phyloP scores from a whole-genome alignment of 2,329 filamentous ascomycete species.

The Cladophialophora bantiana region DNA sequence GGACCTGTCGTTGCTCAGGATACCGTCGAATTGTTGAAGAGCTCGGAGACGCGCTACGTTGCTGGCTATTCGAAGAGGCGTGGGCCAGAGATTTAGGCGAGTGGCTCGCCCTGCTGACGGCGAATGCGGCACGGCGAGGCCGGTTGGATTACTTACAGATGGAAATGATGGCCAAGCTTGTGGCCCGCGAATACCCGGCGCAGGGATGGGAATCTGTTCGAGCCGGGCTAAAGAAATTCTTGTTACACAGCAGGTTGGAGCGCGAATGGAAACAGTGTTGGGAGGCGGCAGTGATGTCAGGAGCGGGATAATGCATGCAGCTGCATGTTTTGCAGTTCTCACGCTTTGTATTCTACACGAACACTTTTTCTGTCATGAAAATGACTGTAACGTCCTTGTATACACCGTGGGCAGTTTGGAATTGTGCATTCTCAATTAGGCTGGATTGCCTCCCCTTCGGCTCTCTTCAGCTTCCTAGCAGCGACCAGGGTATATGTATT shows the following conservation, averaged over 20 bases:
- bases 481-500: too few species aligned
- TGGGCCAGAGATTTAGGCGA: conserved; percentile 23
- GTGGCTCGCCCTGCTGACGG: conserved; percentile 28
- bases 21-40: conserved; percentile 26
- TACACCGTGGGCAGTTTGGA: neutral
- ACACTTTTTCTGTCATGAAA: neutral
- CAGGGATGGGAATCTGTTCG: conserved; percentile 23
- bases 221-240: conserved; percentile 15
- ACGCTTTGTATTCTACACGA: neutral
- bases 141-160: conserved; percentile 22
- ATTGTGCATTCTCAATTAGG: neutral
- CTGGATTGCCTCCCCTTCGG: too few species aligned
- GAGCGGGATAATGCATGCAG: neutral
- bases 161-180: conserved; percentile 25
- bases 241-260: conserved; percentile 27
- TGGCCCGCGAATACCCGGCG: neutral
- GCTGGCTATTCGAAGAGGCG: conserved; percentile 6
- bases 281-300: conserved; percentile 17
- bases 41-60: conserved; percentile 21
- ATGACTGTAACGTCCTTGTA: neutral
- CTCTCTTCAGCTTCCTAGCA: too few species aligned
- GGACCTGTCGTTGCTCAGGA: conserved; percentile 33
- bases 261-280: conserved; percentile 32
- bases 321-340: neutral
- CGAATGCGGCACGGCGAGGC: conserved; percentile 31